Evolutionary conservation across 345 rosid genomes (phyloP), one percentile per base, ranked within the genome.

Genomic region (Reutealis trisperma): DNA sequence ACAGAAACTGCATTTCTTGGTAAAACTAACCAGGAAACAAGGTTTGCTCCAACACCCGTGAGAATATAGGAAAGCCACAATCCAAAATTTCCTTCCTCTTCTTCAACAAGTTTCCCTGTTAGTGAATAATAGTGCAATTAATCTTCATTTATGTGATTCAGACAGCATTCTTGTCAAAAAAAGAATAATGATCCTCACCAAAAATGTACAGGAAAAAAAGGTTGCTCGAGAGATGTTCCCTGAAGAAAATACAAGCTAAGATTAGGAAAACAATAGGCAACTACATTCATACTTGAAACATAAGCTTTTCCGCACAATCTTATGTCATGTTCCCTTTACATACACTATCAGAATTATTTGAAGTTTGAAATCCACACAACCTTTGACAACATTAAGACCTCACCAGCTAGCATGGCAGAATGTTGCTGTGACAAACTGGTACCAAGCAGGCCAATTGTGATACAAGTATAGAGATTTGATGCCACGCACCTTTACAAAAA

Each of bases 211-310:
- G 76, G 92, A 95, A 95, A 80, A 93, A 93, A 54, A 95, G 98
- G 83, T 95, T 93, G 91, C 98, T 93, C 25, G 99, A 93, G 81
- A 95, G 93, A 90, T 92, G 98, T 67, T 88, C 89, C 99, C 99
- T 93, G 89, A 25, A 81, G 79, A 77, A 68, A 63, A 81, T 24
- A 73, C 59, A 61, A 47, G 21, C 67, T 76, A 71, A 57, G 61
- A 52, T 57, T 27, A 55, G 63, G 60, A 82, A 27, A 51, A 68
- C 14, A 16, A 24, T 71, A 3, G 15, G 13, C 3, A 11, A 37
- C 27, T 41, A n/a, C 11, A 9, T 45, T 65, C 41, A 24, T n/a
- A 22, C 10, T 21, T n/a, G 12, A 41, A 37, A 37, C 41, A 37
- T 25, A 63, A 18, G 27, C 47, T 41, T 27, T 37, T 57, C 72